Evolutionary conservation across 352 stramenopile genomes (phyloP), one percentile per base, ranked within the genome.

Genomic region (Lagenidium sp.): DNA sequence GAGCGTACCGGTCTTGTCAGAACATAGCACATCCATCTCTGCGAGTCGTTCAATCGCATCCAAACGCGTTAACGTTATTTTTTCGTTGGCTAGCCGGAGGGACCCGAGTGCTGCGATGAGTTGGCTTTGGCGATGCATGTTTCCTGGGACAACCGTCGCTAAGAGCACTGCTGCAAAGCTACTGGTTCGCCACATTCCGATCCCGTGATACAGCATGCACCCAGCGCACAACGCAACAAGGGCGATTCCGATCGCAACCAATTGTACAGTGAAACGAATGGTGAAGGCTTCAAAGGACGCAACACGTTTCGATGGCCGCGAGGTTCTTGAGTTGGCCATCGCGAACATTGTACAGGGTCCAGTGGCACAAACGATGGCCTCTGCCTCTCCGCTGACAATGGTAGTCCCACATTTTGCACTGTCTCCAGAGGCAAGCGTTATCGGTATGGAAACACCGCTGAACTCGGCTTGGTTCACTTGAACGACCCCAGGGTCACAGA

Each of bases 1-100:
- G 23, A 98, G 75, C 36, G 91, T 98, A 28, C 89, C 93, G 8
- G 92, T 98, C 69, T 98, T 98, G 68, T 99, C 95, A 19, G 81
- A 96, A 65, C 91, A 98, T 13, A 98, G 68, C 59, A 98, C 85
- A 57, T 85, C 84, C 81, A 98, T 96, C 18, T 72, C 65, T 21
- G 90, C 90, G 22, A 98, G 72, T 10, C 92, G 91, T 45, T 98
- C 85, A 50, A 98, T 95, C 0, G 91, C 82, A n/a, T n/a, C n/a
- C n/a, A n/a, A n/a, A n/a, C n/a, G n/a, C n/a, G n/a, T n/a, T n/a
- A n/a, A n/a, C n/a, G n/a, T n/a, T n/a, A n/a, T n/a, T n/a, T n/a
- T n/a, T n/a, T n/a, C n/a, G n/a, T n/a, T n/a, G n/a, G n/a, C n/a
- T n/a, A n/a, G n/a, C n/a, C n/a, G n/a, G n/a, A n/a, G n/a, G n/a